Base-by-base conservation (phyloP, 2,329 filamentous ascomycete genomes). In the Pseudofabraea citricarpa region DNA sequence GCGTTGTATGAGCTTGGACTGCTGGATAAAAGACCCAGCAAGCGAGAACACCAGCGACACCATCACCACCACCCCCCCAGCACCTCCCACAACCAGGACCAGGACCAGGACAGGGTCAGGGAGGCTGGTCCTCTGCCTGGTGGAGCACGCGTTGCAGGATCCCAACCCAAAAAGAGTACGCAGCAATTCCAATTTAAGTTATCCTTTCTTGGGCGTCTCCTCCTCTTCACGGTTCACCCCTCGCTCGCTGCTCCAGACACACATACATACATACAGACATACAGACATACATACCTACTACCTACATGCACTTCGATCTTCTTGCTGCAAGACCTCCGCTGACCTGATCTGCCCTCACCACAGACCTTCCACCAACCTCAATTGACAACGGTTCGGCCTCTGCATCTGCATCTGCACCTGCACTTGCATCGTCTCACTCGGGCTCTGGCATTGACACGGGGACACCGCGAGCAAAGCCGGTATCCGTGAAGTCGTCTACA, bases 1-100 rank as follows among this genome's bases (percentile, higher is more conserved):
- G 45, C 45, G 35, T 42, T 60, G 47, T 58, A 56, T 58, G 57
- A 59, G 55, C 56, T 61, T 51, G 58, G 57, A 54, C 54, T 59
- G 13, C 49, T 58, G 48, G 50, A 55, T 55, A 55, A 56, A 50
- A 56, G 50, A 50, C 41, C 48, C 40, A 58, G 47, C 52, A 58
- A 47, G 46, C 53, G 53, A 55, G 54, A 50, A 46, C 51, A 52
- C 50, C 53, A 50, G 47, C 50, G 52, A 38, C 48, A 54, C 44
- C 52, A 56, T 33, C 40, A 33, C n/a, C n/a, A n/a, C n/a, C n/a
- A n/a, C n/a, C n/a, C n/a, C n/a, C n/a, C n/a, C n/a, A n/a, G n/a
- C n/a, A n/a, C n/a, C n/a, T n/a, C 48, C 38, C 56, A 47, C 51
- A 58, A 47, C 45, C 53, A 51, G 54, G 54, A 48, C 45, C 52